Percentiles rank a stretch among this genome's conserved stretches.
phyloP scores from a whole-genome alignment of 164 flowering plant genomes.

The Cinnamomum chago region DNA sequence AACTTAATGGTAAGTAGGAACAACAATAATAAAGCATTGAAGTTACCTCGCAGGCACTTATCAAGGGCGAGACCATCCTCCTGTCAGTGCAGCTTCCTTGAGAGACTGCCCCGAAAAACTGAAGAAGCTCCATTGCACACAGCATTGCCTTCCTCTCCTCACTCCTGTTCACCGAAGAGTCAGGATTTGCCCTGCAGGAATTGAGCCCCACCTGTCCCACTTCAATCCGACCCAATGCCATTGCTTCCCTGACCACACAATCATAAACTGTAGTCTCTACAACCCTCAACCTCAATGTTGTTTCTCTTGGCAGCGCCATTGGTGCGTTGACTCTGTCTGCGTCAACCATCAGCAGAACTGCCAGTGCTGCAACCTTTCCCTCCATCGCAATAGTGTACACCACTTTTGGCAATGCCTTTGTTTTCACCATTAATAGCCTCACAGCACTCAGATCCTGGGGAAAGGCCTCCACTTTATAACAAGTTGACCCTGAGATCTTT shows the following conservation, averaged over 20 bases:
- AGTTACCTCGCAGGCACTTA: constrained; percentile 41
- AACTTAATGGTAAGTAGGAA: background rate
- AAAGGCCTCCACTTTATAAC: background rate
- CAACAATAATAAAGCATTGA: background rate
- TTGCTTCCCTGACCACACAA: constrained; percentile 37
- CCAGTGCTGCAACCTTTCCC: constrained; percentile 33
- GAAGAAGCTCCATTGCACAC: constrained; percentile 52
- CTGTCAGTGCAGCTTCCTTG: constrained; percentile 17
- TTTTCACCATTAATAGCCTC: constrained; percentile 35
- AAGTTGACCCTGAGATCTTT: background rate
- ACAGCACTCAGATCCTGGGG: constrained; percentile 44
- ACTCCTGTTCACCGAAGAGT: background rate
- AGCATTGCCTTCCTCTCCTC: constrained; percentile 40
- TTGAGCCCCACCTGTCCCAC: constrained; percentile 1
- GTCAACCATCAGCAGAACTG: constrained; percentile 41
- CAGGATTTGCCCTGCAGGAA: constrained; percentile 1
- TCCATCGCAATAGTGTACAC: constrained; percentile 34
- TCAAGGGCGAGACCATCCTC: constrained; percentile 31
- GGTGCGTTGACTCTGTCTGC: constrained; percentile 29
- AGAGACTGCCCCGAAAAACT: constrained; percentile 38
- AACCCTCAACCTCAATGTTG: constrained; percentile 12
- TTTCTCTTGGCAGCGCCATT: constrained; percentile 16
- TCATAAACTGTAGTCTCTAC: constrained; percentile 37
- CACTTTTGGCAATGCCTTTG: constrained; percentile 36
- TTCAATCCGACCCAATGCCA: constrained; percentile 23